phyloP scores from a whole-genome alignment of 495 filamentous ascomycete genomes.

The Massariosphaeria phaeospora region DNA sequence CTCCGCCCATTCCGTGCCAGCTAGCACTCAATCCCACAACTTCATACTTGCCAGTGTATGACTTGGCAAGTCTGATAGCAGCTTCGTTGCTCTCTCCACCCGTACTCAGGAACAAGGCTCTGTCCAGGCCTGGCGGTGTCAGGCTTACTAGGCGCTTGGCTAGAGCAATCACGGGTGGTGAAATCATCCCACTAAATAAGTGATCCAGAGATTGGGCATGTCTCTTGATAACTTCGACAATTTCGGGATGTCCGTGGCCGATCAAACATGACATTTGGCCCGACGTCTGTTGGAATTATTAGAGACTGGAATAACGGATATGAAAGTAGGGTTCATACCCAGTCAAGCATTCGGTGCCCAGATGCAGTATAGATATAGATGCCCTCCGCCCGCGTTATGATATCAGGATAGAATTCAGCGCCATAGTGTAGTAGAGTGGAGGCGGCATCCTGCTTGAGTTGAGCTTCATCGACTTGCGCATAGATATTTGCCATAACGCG shows the following conservation, averaged over 20 bases:
- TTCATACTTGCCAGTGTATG: conserved; percentile 54
- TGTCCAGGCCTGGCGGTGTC: conserved; percentile 47
- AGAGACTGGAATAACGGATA: no score
- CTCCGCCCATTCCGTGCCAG: conserved; percentile 52
- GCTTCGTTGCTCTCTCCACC: conserved; percentile 54
- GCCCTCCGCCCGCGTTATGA: conserved; percentile 23
- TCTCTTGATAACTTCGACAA: conserved; percentile 46
- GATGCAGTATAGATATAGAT: conserved; percentile 26
- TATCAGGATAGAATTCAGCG: conserved; percentile 36
- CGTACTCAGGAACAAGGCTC: conserved; percentile 52
- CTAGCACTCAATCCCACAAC: conserved; percentile 51
- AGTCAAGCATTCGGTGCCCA: conserved; percentile 39
- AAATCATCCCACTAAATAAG: conserved; percentile 52
- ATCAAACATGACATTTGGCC: conserved; percentile 55
- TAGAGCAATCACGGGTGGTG: conserved; percentile 48
- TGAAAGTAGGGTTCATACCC: no score
- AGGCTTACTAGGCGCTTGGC: conserved; percentile 45
- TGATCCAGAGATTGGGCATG: conserved; percentile 49
- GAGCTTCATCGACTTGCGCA: not conserved
- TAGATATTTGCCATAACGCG: conserved; percentile 8
- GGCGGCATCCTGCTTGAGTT: conserved; percentile 13
- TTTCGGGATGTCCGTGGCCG: conserved; percentile 55
- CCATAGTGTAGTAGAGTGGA: conserved; percentile 29
- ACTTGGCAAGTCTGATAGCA: conserved; percentile 54
- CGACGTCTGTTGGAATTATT: no score